Conservation (phyloP, 306 rosid genomes). For the Cicer bijugum region DNA sequence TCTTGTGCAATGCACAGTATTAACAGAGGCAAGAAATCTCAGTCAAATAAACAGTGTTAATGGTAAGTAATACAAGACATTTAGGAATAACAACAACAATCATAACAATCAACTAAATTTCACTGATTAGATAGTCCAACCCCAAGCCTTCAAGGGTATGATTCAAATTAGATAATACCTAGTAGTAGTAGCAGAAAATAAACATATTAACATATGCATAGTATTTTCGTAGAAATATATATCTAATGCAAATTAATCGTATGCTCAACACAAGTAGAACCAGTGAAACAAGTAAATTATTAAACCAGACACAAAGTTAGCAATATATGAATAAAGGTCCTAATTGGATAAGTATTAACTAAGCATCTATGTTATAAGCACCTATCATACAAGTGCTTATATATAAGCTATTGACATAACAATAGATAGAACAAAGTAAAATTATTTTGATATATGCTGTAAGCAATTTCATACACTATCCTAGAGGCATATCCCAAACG, state of each 20-base stretch:
- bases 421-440: no score
- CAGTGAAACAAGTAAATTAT: slow-evolving; percentile 13
- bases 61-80: slow-evolving; percentile 5
- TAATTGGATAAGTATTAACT: neutral
- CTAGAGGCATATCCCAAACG: no score
- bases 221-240: neutral
- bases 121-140: neutral
- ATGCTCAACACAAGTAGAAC: neutral
- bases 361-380: no score
- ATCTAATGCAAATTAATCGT: slow-evolving; percentile 17
- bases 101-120: neutral
- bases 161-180: neutral
- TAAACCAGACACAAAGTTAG: neutral
- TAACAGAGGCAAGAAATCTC: slow-evolving; percentile 15
- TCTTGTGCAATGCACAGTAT: neutral
- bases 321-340: neutral
- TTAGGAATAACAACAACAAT: slow-evolving; percentile 9
- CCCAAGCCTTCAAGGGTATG: neutral
- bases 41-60: neutral
- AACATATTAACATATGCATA: neutral
- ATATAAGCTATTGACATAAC: no score
- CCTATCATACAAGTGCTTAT: no score
- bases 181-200: neutral
- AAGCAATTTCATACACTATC: no score
- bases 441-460: no score